phyloP scores from a whole-genome alignment of 2,329 filamentous ascomycete species.

The Plenodomus biglobosus region DNA sequence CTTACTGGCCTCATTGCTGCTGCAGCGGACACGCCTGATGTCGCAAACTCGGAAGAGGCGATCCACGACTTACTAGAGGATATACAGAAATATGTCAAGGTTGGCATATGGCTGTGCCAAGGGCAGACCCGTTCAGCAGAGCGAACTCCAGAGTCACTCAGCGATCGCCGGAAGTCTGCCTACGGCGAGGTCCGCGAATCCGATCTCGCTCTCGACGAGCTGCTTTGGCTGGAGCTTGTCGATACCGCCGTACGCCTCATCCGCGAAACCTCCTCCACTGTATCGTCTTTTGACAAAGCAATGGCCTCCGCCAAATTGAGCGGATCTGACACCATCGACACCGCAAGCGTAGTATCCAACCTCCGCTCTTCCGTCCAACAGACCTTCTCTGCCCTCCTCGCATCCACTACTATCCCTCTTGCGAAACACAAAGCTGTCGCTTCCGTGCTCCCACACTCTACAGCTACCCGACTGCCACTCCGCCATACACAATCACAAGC shows the following conservation, averaged over 20 bases:
- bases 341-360: constrained; percentile 63
- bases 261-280: constrained; percentile 49
- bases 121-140: constrained; percentile 68
- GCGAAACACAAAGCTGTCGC: constrained; percentile 20
- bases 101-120: constrained; percentile 95
- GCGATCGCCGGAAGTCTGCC: constrained; percentile 40
- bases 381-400: constrained; percentile 83
- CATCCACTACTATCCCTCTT: constrained; percentile 58
- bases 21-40: constrained; percentile 58
- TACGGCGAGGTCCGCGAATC: constrained; percentile 55
- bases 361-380: constrained; percentile 83
- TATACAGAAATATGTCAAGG: constrained; percentile 84
- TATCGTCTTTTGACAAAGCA: constrained; percentile 47
- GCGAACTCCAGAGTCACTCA: constrained; percentile 41
- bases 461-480: constrained; percentile 23
- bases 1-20: constrained; percentile 72
- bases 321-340: constrained; percentile 50
- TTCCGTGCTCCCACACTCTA: constrained; percentile 23
- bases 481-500: constrained; percentile 22
- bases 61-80: constrained; percentile 73
- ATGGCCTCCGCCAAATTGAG: constrained; percentile 27
- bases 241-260: constrained; percentile 61
- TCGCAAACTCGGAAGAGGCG: constrained; percentile 62
- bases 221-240: constrained; percentile 67
- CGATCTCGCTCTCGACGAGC: constrained; percentile 62